These are phyloP conservation scores for Gaertneriomyces semiglobifer DNA, from an alignment of 192 early-diverging fungal genomes.

Conservation along the genomic window DNA sequence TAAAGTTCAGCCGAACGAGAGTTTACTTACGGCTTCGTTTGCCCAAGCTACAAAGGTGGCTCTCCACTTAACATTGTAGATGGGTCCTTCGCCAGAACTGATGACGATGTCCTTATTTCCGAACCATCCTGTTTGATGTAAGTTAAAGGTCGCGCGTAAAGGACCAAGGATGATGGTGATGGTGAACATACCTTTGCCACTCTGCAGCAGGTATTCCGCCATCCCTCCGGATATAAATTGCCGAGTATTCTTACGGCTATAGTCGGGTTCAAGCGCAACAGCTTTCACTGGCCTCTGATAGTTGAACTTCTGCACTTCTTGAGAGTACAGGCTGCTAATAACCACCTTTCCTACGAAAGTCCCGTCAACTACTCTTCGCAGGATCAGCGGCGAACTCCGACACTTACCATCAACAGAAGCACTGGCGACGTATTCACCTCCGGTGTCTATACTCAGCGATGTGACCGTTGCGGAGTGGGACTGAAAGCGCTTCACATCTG, in stretches of 20 bases:
- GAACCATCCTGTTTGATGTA: slow-evolving; percentile 69
- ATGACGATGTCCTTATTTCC: slow-evolving; percentile 76
- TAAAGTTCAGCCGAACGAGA: neutral
- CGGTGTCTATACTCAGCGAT: slow-evolving; percentile 78
- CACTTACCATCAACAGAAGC: slow-evolving; percentile 86
- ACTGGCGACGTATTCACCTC: slow-evolving; percentile 85
- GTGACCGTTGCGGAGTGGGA: slow-evolving; percentile 85
- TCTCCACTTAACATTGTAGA: slow-evolving; percentile 84
- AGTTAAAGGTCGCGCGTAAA: neutral
- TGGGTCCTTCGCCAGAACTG: slow-evolving; percentile 84
- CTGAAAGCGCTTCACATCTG: slow-evolving; percentile 78
- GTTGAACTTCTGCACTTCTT: slow-evolving; percentile 67
- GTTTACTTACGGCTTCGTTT: slow-evolving; percentile 65
- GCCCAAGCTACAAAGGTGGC: slow-evolving; percentile 89
- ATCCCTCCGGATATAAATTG: slow-evolving; percentile 89
- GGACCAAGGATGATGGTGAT: too few relatives aligned
- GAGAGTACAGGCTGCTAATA: slow-evolving; percentile 76
- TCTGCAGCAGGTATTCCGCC: slow-evolving; percentile 80
- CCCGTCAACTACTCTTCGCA: neutral
- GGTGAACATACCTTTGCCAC: slow-evolving; percentile 64
- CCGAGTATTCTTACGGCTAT: slow-evolving; percentile 65
- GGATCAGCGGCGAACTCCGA: slow-evolving; percentile 2
- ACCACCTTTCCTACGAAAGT: slow-evolving; percentile 69
- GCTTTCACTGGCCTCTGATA: slow-evolving; percentile 86
- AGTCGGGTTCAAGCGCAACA: slow-evolving; percentile 87